These are phyloP conservation scores for Penicillium manginii DNA, from an alignment of 495 filamentous ascomycete species.

Conservation along the genomic window DNA sequence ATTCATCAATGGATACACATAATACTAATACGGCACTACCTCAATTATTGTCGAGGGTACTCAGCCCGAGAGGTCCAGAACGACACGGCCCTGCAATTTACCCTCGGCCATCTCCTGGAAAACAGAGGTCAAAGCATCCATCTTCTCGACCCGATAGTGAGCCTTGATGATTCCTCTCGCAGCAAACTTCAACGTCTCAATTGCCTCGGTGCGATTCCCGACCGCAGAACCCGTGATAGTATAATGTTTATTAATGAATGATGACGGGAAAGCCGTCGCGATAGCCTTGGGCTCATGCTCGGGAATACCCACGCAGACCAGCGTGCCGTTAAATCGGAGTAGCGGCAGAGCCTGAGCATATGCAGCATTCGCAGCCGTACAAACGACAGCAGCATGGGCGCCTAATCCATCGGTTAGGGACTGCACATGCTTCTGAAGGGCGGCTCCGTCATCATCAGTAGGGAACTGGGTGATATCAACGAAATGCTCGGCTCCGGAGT, in stretches of 20 bases:
- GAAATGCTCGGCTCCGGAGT: constrained; percentile 69
- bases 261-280: constrained; percentile 53
- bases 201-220: constrained; percentile 66
- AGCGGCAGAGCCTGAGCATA: constrained; percentile 63
- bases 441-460: constrained; percentile 47
- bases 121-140: constrained; percentile 62
- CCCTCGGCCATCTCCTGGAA: constrained; percentile 64
- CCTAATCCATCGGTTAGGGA: constrained; percentile 64
- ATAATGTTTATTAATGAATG: constrained; percentile 55
- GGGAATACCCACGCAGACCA: constrained; percentile 71
- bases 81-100: constrained; percentile 61
- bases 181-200: constrained; percentile 68
- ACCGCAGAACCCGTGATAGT: constrained; percentile 66
- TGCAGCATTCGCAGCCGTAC: constrained; percentile 65
- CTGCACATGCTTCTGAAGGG: constrained; percentile 59
- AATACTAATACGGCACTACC: no score
- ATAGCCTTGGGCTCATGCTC: constrained; percentile 63
- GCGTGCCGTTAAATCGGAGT: constrained; percentile 64
- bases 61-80: constrained; percentile 54
- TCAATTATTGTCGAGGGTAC: not conserved
- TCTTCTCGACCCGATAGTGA: constrained; percentile 60
- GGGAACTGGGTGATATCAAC: constrained; percentile 64
- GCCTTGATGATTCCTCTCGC: constrained; percentile 63
- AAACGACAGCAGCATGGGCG: constrained; percentile 65
- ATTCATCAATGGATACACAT: no score